Base-by-base conservation (phyloP, 2,329 filamentous ascomycete genomes). In the Pleoardoris graminearum region DNA sequence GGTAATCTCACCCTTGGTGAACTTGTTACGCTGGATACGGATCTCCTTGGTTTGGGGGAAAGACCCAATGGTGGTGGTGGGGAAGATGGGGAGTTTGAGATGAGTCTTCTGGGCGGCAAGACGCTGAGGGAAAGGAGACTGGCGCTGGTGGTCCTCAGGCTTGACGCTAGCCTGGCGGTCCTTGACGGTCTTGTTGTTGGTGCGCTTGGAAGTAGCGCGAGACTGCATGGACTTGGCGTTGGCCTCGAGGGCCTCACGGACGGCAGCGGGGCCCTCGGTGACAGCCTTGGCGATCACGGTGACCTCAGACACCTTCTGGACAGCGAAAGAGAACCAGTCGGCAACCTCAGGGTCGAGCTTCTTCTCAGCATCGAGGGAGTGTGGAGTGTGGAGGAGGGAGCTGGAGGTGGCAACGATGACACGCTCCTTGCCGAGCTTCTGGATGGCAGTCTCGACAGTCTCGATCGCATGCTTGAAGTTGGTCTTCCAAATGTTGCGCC, bases 401-500 rank as follows among this genome's bases (percentile, higher is more conserved):
- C 89, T 94, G 72, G 94, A 97, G 66, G 92, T 97, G 73, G 94
- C 90, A 66, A 96, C 91, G 66, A 99, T 90, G 76, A 99, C 93
- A 74, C 94, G 90, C 66, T 97, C 92, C 84, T 96, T 93, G 80
- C 94, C 93, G 60, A 99, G 86, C 82, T 96, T 91, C 82, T 97
- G 90, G 70, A 97, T 82, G 61, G 93, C 94, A 55, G 85, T 82
- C 85, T 97, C 91, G 57, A 94, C 88, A 61, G 81, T 85, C 82
- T 94, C 92, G 62, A 99, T 95, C 72, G 94, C 91, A 70, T 85
- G 86, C 85, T 96, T 89, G 82, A 97, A 89, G 87, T 97, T 96
- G 80, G 91, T 97, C 90, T 99, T 99, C 94, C 94, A 99, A 84
- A 99, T 97, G 85, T 99, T 99, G 72, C 94, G 91, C 71, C 94